Base-by-base conservation (phyloP, 306 rosid genomes). In the Calophaca sinica region DNA sequence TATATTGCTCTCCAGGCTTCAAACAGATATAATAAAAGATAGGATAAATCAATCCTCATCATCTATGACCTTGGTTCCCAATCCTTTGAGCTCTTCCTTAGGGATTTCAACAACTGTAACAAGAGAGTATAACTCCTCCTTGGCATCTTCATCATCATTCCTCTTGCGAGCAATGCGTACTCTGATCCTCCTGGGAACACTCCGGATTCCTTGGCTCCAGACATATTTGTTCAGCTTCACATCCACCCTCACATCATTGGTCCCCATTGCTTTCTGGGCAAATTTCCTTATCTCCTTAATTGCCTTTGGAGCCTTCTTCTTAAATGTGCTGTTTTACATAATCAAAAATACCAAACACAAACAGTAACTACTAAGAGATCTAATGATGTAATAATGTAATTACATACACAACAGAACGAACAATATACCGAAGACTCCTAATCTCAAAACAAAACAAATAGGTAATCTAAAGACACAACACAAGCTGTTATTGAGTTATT, bases 91-190 rank as follows among this genome's bases (percentile, higher is more conserved):
- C 76, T 96, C 98, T 9, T 94, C 98, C 6, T 88, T 78, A 2
- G 98, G 96, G 75, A 86, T 79, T 68, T 94, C 98, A 15, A 96
- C 89, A 7, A 94, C 97, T 0, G 98, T 94, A 3, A 94, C 97
- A 13, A 94, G 96, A 3, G 98, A 94, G 83, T 80, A 94, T 0
- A 94, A 84, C 79, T 94, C 98, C 79, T 94, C 98, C 93, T 91
- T 94, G 5, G 98, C 98, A 83, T 94, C 98, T 73, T 94, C 98
- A 13, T 94, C 98, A 1, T 94, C 97, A 1, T 94, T 94, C 71
- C 98, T 89, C 94, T 91, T 91, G 74, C 98, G 96, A n/a, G 97
- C 96, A 80, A 94, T 87, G 5, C 98, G 94, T 5, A 94, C 98
- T 82, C 98, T 83, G 33, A 91, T 73, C 79, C 98, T 89, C 81